Percentiles rank a stretch among this genome's conserved stretches.
Conservation (phyloP, 78 protist genomes). For the Planoprotostelium fungivorum region DNA sequence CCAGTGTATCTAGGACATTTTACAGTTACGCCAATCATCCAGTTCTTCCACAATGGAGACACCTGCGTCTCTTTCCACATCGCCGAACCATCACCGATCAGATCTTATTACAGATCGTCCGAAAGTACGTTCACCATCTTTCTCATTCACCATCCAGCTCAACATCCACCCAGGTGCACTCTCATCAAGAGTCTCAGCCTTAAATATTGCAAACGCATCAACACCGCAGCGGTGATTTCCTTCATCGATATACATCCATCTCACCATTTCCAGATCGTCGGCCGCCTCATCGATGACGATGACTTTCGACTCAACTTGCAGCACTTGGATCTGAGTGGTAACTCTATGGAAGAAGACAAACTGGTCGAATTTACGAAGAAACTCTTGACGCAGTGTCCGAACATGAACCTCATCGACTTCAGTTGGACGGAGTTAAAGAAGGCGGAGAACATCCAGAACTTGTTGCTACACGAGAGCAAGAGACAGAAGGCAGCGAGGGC, state of each 20-base stretch:
- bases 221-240: background rate
- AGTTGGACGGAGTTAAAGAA: background rate
- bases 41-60: background rate
- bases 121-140: background rate
- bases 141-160: background rate
- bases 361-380: background rate
- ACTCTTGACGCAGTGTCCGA: background rate
- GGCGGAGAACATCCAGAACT: background rate
- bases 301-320: background rate
- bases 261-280: background rate
- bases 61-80: background rate
- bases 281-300: background rate
- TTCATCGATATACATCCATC: background rate
- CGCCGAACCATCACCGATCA: background rate
- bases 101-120: background rate
- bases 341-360: background rate
- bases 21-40: background rate
- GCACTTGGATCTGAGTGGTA: background rate
- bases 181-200: background rate
- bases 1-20: background rate
- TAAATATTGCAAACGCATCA: background rate
- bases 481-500: background rate
- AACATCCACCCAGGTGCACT: background rate
- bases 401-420: background rate
- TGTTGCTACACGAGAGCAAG: background rate